Evolutionary conservation across 2,329 filamentous ascomycete genomes (phyloP).

Genomic region (Alternaria dauci): DNA sequence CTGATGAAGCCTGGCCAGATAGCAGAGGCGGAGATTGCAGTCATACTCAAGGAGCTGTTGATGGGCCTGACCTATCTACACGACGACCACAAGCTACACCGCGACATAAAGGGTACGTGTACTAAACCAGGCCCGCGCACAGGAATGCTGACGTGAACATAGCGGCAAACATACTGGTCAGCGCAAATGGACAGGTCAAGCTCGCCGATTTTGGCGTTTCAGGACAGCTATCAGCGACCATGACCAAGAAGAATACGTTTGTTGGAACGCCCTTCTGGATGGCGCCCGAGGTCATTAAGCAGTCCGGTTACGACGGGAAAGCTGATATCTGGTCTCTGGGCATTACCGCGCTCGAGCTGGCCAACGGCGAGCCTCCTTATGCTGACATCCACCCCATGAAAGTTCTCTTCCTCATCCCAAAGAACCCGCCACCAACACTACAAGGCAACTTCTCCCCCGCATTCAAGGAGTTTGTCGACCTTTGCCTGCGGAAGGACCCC

Average conservation of each 20-base stretch:
- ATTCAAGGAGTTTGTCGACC: conserved; percentile 61
- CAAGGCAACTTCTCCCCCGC: conserved; percentile 58
- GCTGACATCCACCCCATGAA: conserved; percentile 99
- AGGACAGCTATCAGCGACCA: conserved; percentile 93
- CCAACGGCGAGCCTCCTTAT: conserved; percentile 91
- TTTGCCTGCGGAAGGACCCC: conserved; percentile 88
- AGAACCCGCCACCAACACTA: conserved; percentile 85
- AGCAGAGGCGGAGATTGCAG: conserved; percentile 94
- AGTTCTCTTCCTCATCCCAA: conserved; percentile 93
- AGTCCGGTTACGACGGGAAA: conserved; percentile 97
- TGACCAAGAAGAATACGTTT: conserved; percentile 99
- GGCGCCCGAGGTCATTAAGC: conserved; percentile 98
- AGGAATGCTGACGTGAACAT: conserved; percentile 21
- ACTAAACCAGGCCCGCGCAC: too few relatives aligned
- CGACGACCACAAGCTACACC: conserved; percentile 92
- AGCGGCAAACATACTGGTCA: conserved; percentile 93
- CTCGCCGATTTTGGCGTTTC: conserved; percentile 97
- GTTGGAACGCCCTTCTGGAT: conserved; percentile 99
- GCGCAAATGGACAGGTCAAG: conserved; percentile 93
- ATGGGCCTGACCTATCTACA: conserved; percentile 93
- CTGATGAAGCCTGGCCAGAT: conserved; percentile 93
- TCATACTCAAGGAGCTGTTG: conserved; percentile 89
- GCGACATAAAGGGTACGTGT: conserved; percentile 88
- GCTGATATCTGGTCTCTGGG: conserved; percentile 97
- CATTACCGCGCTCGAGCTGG: conserved; percentile 91